These are phyloP conservation scores for Blastomyces gilchristii DNA, from an alignment of 2,329 filamentous ascomycete species.

Conservation along the genomic window DNA sequence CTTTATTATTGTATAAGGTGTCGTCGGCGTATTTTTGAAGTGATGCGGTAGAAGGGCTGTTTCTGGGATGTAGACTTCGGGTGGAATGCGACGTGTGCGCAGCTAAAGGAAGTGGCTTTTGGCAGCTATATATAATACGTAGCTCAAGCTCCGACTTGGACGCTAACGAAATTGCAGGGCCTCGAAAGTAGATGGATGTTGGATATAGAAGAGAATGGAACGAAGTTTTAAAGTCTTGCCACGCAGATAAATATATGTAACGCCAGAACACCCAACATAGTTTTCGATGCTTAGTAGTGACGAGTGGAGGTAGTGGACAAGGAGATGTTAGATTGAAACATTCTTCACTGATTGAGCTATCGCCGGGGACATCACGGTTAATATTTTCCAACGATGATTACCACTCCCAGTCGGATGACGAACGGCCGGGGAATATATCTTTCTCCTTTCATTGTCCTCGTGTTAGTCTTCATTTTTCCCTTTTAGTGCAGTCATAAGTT, in stretches of 20 bases:
- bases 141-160: not conserved
- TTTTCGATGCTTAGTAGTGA: not conserved
- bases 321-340: not conserved
- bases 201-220: not conserved
- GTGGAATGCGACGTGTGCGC: not conserved
- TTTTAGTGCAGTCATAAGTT: slow-evolving; percentile 76
- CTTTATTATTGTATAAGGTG: slow-evolving; percentile 4
- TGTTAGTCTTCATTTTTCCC: slow-evolving; percentile 34
- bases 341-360: slow-evolving; percentile 4
- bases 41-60: too few relatives aligned
- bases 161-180: slow-evolving; percentile 4
- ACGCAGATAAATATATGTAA: not conserved
- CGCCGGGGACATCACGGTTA: not conserved
- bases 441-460: not conserved
- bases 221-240: not conserved
- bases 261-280: not conserved
- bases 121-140: not conserved
- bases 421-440: not conserved
- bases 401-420: not conserved
- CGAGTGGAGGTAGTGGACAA: not conserved
- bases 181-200: slow-evolving; percentile 4
- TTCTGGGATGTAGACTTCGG: not conserved
- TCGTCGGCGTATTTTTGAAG: not conserved
- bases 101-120: not conserved
- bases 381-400: slow-evolving; percentile 2